These are phyloP conservation scores for Fusarium anguioides DNA, from an alignment of 2,329 filamentous ascomycete species.

Conservation along the genomic window DNA sequence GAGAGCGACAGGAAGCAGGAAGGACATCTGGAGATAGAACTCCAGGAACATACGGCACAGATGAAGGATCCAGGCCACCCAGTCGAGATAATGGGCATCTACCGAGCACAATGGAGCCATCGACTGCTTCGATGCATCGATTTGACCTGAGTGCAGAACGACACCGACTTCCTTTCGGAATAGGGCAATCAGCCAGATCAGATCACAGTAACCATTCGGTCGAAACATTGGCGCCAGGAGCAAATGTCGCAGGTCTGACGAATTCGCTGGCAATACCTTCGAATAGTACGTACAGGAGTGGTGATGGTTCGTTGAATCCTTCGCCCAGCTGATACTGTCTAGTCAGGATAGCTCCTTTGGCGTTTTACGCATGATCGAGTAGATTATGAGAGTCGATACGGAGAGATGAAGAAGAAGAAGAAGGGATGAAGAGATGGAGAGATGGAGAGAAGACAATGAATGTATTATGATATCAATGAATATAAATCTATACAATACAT, in stretches of 20 bases:
- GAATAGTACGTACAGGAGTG: conserved; percentile 28
- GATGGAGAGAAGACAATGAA: background rate
- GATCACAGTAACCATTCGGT: conserved; percentile 22
- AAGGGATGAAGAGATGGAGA: background rate
- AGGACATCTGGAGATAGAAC: conserved; percentile 36
- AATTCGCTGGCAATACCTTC: conserved; percentile 16
- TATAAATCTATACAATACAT: background rate
- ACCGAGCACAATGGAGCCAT: conserved; percentile 37
- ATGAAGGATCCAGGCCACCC: conserved; percentile 35
- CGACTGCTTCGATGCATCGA: conserved; percentile 33
- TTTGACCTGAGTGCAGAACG: conserved; percentile 39
- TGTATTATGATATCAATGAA: conserved; percentile 20
- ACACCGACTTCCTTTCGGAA: conserved; percentile 35
- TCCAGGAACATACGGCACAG: conserved; percentile 32
- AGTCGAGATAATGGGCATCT: conserved; percentile 38
- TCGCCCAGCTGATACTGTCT: conserved; percentile 35
- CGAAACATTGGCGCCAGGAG: conserved; percentile 19
- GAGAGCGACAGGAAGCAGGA: conserved; percentile 29
- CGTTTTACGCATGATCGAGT: conserved; percentile 3
- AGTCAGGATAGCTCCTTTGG: conserved; percentile 11
- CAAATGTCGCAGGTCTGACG: conserved; percentile 8
- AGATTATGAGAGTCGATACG: background rate
- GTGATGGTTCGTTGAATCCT: conserved; percentile 34
- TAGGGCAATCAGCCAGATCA: conserved; percentile 14
- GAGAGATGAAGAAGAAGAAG: background rate